Evolutionary conservation across 2,329 filamentous ascomycete species (phyloP).

Genomic region (Penicillium sp.): DNA sequence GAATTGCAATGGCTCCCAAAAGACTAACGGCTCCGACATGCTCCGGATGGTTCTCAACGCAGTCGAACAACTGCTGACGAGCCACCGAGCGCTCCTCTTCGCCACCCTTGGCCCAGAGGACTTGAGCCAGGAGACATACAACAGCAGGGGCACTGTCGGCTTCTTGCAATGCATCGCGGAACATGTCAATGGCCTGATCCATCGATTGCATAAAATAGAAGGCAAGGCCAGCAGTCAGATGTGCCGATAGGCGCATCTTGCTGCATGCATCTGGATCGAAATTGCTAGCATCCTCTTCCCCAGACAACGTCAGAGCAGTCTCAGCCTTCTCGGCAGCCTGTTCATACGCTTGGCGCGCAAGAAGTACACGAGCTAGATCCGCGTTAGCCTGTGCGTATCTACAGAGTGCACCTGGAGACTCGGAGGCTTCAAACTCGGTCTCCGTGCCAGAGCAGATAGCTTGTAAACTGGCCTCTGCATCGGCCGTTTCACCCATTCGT

Average conservation of each 20-base stretch:
- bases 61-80: conserved; percentile 76
- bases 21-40: conserved; percentile 82
- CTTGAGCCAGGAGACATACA: conserved; percentile 84
- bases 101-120: conserved; percentile 87
- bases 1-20: conserved; percentile 79
- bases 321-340: conserved; percentile 79
- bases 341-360: conserved; percentile 69
- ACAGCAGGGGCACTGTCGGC: conserved; percentile 78
- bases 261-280: conserved; percentile 64
- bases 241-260: conserved; percentile 78
- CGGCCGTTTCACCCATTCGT: conserved; percentile 69
- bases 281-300: conserved; percentile 70
- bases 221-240: conserved; percentile 83
- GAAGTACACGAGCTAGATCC: conserved; percentile 81
- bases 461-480: conserved; percentile 67
- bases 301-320: conserved; percentile 77
- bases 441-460: conserved; percentile 73
- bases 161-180: conserved; percentile 78
- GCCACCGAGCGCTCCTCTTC: conserved; percentile 75
- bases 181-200: conserved; percentile 74
- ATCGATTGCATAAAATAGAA: conserved; percentile 72
- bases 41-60: conserved; percentile 72
- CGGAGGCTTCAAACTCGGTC: conserved; percentile 79
- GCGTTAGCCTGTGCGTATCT: conserved; percentile 82
- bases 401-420: conserved; percentile 73